Conservation (phyloP, 306 rosid genomes). For the Medicago arabica region DNA sequence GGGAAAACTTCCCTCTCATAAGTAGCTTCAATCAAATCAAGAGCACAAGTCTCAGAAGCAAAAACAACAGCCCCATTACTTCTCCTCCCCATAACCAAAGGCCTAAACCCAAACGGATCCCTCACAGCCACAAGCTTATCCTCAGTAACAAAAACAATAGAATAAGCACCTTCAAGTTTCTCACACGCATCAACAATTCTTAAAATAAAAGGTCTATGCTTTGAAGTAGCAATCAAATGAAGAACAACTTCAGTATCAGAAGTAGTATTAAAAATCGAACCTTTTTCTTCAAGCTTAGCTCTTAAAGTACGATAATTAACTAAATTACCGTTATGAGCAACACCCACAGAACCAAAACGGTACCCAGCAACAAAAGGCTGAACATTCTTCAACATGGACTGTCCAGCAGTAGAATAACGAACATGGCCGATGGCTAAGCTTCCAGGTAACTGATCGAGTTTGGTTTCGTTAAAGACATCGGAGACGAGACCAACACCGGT, state of each 20-base stretch:
- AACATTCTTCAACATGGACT: slow-evolving; percentile 91
- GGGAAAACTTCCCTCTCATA: slow-evolving; percentile 92
- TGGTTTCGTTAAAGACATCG: slow-evolving; percentile 76
- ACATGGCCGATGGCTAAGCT: slow-evolving; percentile 85
- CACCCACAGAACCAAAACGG: slow-evolving; percentile 92
- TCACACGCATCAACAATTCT: slow-evolving; percentile 95
- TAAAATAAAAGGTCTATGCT: slow-evolving; percentile 73
- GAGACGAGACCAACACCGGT: slow-evolving; percentile 91
- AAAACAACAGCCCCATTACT: slow-evolving; percentile 93
- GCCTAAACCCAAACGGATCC: slow-evolving; percentile 86
- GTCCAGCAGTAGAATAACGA: slow-evolving; percentile 87
- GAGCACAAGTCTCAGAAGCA: slow-evolving; percentile 98
- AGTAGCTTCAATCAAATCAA: slow-evolving; percentile 92
- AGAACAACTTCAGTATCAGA: slow-evolving; percentile 97
- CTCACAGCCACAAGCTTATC: slow-evolving; percentile 91
- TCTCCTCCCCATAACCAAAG: slow-evolving; percentile 93
- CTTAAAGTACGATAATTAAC: slow-evolving; percentile 75
- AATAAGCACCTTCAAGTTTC: slow-evolving; percentile 86
- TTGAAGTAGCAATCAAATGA: slow-evolving; percentile 89
- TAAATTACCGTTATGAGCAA: slow-evolving; percentile 92
- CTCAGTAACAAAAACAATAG: slow-evolving; percentile 82
- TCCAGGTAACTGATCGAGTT: slow-evolving; percentile 82
- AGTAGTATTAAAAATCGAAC: slow-evolving; percentile 89
- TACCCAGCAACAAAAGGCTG: slow-evolving; percentile 97
- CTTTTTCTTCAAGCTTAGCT: slow-evolving; percentile 72